Base-by-base conservation (phyloP, 2,329 filamentous ascomycete genomes). In the Cucurbitaria berberidis region DNA sequence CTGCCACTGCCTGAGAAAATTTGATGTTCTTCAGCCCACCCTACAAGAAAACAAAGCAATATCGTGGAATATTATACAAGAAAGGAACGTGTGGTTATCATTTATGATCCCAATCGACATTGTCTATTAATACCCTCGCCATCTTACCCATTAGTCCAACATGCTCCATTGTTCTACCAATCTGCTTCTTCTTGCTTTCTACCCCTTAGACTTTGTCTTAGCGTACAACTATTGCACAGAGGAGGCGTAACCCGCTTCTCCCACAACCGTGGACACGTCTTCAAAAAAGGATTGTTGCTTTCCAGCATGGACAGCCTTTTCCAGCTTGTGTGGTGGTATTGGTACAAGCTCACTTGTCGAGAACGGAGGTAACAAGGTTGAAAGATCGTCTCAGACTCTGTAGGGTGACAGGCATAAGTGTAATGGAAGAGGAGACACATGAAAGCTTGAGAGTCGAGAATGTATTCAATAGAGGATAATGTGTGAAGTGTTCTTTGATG, bases 171-270 rank as follows among this genome's bases (percentile, higher is more conserved):
- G 8, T 3, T 13, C 15, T 16, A 3, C 13, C 30, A 34, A n/a
- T n/a, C 29, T 13, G 15, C 15, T 6, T 8, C 30, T 16, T 13
- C 13, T 34, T 34, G 3, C 13, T n/a, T 34, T 3, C 2, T 34
- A 5, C 30, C 13, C 16, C 30, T 15, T 16, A 34, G 3, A 5
- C 8, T 34, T 34, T 34, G 30, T 4, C 24, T 46, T 26, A 55
- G 29, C 35, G 45, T 46, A 49, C 64, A 67, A n/a, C 48, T 22
- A 22, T 57, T 51, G 46, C 64, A 67, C 36, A 51, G 26, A 1
- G 62, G 60, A 21, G 64, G 59, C 44, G 32, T 55, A 8, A 64
- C 50, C 38, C 49, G 53, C 47, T 57, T 67, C 42, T 65, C 57
- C 56, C 59, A 63, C 10, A 59, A 27, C 27, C 55, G 40, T 21